Evolutionary conservation across 768 basidiomycete species (phyloP).

Genomic region (Lentinus tigrinus): DNA sequence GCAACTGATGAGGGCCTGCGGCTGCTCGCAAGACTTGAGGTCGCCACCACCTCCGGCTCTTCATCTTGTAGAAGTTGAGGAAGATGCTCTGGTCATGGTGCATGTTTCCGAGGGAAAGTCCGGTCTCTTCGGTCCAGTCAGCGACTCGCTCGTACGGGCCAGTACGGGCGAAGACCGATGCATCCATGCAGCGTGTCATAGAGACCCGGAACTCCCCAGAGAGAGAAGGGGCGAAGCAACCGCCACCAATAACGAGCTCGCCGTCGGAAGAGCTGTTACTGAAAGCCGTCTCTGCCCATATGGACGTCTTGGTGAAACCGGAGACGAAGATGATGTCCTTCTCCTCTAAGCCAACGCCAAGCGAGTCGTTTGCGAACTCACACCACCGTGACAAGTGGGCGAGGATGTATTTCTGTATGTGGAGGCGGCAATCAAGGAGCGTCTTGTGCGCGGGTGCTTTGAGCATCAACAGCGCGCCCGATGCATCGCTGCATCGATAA

Average conservation of each 20-base stretch:
- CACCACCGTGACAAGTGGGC: not conserved
- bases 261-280: not conserved
- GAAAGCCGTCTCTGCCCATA: constrained; percentile 2
- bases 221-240: not conserved
- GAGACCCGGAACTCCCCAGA: not conserved
- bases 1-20: constrained; percentile 1
- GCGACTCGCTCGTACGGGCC: not conserved
- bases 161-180: not conserved
- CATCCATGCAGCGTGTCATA: not conserved
- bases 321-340: constrained; percentile 3
- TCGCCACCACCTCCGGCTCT: not conserved
- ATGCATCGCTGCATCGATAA: constrained; percentile 1
- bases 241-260: not conserved
- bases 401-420: not conserved
- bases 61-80: constrained; percentile 10
- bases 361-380: not conserved
- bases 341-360: not conserved
- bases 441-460: not conserved
- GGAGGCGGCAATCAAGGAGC: not conserved
- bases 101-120: not conserved
- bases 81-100: constrained; percentile 9
- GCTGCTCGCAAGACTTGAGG: not conserved
- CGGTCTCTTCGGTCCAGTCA: not conserved
- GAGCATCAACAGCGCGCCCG: constrained; percentile 9
- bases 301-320: not conserved